Conservation (phyloP, 2,329 filamentous ascomycete species). For the Mycosphaerella sp. region DNA sequence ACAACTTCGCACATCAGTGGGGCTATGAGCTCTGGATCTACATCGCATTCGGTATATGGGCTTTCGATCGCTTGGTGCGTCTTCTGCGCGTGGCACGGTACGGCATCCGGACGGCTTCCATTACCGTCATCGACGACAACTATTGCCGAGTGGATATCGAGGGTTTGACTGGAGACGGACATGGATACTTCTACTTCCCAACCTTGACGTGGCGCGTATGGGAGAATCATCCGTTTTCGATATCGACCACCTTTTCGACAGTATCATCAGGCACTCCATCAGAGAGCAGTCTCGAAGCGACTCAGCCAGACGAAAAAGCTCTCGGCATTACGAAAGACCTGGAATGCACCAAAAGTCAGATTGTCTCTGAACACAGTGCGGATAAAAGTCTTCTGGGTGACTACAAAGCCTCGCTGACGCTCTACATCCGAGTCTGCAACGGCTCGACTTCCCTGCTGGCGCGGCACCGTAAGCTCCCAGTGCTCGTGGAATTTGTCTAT, state of each 20-base stretch:
- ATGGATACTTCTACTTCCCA: constrained; percentile 48
- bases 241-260: constrained; percentile 23
- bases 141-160: constrained; percentile 41
- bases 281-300: not conserved
- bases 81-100: constrained; percentile 36
- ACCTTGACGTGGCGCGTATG: constrained; percentile 38
- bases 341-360: not conserved
- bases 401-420: constrained; percentile 27
- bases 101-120: constrained; percentile 35
- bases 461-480: constrained; percentile 1
- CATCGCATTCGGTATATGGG: constrained; percentile 40
- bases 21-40: constrained; percentile 48
- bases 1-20: constrained; percentile 35
- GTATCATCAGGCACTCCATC: not conserved
- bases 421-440: constrained; percentile 34
- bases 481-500: constrained; percentile 40
- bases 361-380: not conserved
- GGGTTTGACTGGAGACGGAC: constrained; percentile 36
- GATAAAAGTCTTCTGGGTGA: not conserved
- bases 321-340: not conserved
- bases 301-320: not conserved
- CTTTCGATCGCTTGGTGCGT: constrained; percentile 42
- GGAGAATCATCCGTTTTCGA: constrained; percentile 53
- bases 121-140: constrained; percentile 33
- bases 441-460: constrained; percentile 34